These are phyloP conservation scores for Ophiobolus disseminans DNA, from an alignment of 2,329 filamentous ascomycete genomes.

Conservation along the genomic window DNA sequence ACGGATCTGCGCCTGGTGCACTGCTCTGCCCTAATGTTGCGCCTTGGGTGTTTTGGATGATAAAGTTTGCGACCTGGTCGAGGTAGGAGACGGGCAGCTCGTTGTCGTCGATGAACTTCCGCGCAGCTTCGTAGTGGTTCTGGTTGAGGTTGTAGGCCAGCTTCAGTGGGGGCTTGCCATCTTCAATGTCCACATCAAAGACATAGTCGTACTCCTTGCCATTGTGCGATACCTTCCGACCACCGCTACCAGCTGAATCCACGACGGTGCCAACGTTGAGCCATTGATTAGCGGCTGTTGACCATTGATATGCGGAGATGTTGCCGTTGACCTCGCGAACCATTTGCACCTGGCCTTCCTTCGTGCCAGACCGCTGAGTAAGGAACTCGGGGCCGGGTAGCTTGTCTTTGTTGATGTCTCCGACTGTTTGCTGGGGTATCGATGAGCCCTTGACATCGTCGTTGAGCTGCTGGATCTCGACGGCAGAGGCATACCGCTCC, in stretches of 20 bases:
- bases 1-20: conserved; percentile 69
- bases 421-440: conserved; percentile 85
- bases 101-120: conserved; percentile 88
- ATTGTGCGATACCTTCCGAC: conserved; percentile 67
- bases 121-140: conserved; percentile 90
- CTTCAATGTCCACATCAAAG: conserved; percentile 95
- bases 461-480: conserved; percentile 76
- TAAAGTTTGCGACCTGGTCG: conserved; percentile 92
- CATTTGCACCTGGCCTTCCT: conserved; percentile 95
- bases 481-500: conserved; percentile 72
- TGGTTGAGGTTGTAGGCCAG: conserved; percentile 92
- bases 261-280: conserved; percentile 93
- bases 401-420: conserved; percentile 84
- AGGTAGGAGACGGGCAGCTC: conserved; percentile 86
- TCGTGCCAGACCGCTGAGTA: conserved; percentile 81
- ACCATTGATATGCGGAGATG: conserved; percentile 90
- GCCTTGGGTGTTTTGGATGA: conserved; percentile 86
- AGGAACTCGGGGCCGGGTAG: conserved; percentile 89
- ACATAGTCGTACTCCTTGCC: conserved; percentile 95
- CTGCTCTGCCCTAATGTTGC: conserved; percentile 74
- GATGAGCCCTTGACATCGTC: conserved; percentile 81
- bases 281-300: conserved; percentile 71
- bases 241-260: conserved; percentile 82
- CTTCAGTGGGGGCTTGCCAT: conserved; percentile 90
- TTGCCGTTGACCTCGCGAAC: conserved; percentile 82